Percentiles rank a stretch among this genome's conserved stretches.
Conservation (phyloP, 345 rosid genomes). For the Citrus unshiu region DNA sequence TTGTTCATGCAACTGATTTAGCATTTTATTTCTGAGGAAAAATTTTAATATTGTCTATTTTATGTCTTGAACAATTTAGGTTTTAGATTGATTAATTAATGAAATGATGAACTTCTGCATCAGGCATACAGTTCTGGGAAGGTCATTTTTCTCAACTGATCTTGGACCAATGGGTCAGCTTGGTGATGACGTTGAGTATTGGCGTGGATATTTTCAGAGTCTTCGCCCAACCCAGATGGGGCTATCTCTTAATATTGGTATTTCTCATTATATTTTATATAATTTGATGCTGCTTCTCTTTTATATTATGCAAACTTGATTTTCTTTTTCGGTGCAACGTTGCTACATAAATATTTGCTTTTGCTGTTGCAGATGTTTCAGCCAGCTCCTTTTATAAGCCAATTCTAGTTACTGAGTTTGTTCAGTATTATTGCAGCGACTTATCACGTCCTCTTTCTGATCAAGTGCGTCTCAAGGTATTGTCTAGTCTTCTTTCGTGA, state of each 20-base stretch:
- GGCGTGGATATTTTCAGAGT: too few relatives aligned
- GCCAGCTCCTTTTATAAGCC: conserved; percentile 79
- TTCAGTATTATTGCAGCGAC: conserved; percentile 30
- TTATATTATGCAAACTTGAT: too few relatives aligned
- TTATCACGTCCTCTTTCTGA: conserved; percentile 43
- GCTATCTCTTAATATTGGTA: too few relatives aligned
- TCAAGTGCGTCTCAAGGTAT: conserved; percentile 58
- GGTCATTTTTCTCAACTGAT: conserved; percentile 41
- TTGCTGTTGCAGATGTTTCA: conserved; percentile 50
- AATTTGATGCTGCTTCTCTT: too few relatives aligned
- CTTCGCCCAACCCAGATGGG: too few relatives aligned
- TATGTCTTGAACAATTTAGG: background rate
- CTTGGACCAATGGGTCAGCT: conserved; percentile 46
- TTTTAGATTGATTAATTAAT: background rate
- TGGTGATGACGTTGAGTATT: conserved; percentile 32
- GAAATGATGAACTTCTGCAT: background rate
- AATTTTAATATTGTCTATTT: background rate
- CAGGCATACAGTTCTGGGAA: conserved; percentile 59
- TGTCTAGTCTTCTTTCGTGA: background rate
- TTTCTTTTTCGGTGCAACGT: background rate
- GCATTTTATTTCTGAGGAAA: too few relatives aligned
- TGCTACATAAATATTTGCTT: background rate
- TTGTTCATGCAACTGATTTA: background rate
- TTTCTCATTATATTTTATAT: too few relatives aligned
- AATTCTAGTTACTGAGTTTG: conserved; percentile 45